These are phyloP conservation scores for Plasmodiophora brassicae DNA, from an alignment of 208 protist genomes.

Conservation along the genomic window DNA sequence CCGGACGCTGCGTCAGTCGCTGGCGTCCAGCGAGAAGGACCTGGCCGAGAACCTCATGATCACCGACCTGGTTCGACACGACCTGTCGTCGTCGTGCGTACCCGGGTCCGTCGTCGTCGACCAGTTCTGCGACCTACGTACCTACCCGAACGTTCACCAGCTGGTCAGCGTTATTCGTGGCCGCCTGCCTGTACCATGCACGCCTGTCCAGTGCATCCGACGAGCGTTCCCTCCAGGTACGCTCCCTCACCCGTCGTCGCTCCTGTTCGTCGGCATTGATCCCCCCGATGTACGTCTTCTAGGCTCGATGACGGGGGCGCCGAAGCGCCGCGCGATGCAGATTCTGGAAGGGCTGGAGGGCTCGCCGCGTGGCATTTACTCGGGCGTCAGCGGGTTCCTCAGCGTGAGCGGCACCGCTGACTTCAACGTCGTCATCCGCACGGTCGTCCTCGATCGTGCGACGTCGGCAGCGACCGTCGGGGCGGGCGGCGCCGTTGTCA, in stretches of 20 bases:
- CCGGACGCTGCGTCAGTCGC: neutral
- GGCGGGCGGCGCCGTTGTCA: neutral
- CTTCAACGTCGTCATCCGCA: conserved; percentile 17
- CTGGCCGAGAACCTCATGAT: neutral
- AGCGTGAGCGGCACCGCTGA: neutral
- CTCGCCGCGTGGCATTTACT: neutral
- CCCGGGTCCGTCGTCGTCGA: neutral
- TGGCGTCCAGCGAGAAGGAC: neutral
- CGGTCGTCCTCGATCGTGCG: neutral
- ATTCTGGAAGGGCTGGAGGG: neutral
- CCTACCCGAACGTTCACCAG: neutral
- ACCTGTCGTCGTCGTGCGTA: neutral
- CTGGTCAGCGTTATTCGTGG: neutral
- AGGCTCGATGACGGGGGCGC: neutral
- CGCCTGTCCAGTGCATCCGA: neutral
- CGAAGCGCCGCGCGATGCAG: neutral
- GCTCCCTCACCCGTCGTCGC: too few relatives aligned
- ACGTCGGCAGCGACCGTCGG: neutral
- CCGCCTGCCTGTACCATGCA: neutral
- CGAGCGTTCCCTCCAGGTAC: neutral
- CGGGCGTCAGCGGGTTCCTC: neutral
- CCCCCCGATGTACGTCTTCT: neutral
- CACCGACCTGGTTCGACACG: neutral
- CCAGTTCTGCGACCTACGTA: neutral
- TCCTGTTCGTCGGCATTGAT: too few relatives aligned